These are phyloP conservation scores for Ogataea paraovalis DNA, from an alignment of 805 yeast species.

Conservation along the genomic window DNA sequence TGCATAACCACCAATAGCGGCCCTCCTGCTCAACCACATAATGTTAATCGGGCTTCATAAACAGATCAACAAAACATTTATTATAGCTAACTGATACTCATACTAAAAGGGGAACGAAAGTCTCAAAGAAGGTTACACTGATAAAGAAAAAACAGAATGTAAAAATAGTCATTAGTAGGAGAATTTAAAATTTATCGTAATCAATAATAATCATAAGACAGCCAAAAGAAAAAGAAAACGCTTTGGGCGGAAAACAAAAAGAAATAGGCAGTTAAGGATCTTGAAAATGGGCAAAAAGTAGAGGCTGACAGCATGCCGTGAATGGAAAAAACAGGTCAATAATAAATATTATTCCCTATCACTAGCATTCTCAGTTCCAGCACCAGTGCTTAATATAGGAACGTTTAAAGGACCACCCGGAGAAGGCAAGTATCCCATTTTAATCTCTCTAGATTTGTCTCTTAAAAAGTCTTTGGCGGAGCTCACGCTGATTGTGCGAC, in stretches of 20 bases:
- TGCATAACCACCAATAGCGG: too few species aligned
- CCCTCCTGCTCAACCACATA: too few species aligned
- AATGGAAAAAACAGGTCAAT: neutral
- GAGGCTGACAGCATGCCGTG: neutral
- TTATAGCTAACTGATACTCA: too few species aligned
- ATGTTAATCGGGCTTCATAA: too few species aligned
- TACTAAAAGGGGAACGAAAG: too few species aligned
- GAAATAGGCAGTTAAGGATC: neutral
- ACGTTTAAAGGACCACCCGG: neutral
- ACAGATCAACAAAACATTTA: too few species aligned
- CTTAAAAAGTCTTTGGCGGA: slow-evolving; percentile 25
- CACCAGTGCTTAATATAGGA: neutral
- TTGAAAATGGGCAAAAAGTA: too few species aligned
- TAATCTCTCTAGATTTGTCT: slow-evolving; percentile 17
- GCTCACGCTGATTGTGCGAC: slow-evolving; percentile 20
- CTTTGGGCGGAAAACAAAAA: neutral
- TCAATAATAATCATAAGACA: neutral
- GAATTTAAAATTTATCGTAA: neutral
- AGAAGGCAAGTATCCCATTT: neutral
- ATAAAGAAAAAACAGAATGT: too few species aligned
- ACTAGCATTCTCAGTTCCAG: neutral
- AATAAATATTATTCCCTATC: neutral
- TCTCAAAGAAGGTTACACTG: too few species aligned
- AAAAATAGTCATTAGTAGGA: neutral
- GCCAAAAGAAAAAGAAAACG: neutral